Base-by-base conservation (phyloP, 345 rosid genomes). In the Gossypium mustelinum region DNA sequence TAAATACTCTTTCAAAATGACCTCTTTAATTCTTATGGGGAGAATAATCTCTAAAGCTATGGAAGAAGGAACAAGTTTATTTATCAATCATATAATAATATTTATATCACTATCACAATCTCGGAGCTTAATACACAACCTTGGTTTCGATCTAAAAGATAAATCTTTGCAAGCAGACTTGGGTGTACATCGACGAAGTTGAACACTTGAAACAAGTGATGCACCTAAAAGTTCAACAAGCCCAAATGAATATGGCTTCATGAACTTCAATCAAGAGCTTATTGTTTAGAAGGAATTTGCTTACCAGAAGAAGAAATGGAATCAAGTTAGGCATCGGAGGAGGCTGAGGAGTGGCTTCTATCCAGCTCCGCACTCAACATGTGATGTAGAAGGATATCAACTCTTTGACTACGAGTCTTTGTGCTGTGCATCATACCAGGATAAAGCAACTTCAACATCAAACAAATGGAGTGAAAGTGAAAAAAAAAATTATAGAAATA, bases 351-450 rank as follows among this genome's bases (percentile, higher is more conserved):
- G 45, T 64, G 76, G 29, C 80, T 70, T 74, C 80, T 70, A 58
- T 79, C 78, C 68, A 90, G 85, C 78, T 90, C 93, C 0, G 89
- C 65, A 48, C 98, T 90, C 87, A 93, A 72, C 88, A 95, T 95
- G 75, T 80, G 98, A 84, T 93, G 99, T 73, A 95, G 97, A 78
- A 95, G 99, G 43, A 78, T 58, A 79, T 95, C 97, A 56, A 95
- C 87, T 84, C 97, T 90, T 50, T 89, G 97, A 83, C 99, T 91
- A 58, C 94, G 86, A 68, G 89, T 81, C 86, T 93, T 95, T 24
- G 97, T 72, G 80, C 99, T 95, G 89, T 11, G 64, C 75, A 78
- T 41, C 72, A 76, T 47, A 64, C 75, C 63, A 47, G 17, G 55
- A 69, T 45, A 79, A 72, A 27, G n/a, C 74, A 9, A 73, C 20